Conservation (phyloP, 768 basidiomycete species). For the Tulasnella sp. region DNA sequence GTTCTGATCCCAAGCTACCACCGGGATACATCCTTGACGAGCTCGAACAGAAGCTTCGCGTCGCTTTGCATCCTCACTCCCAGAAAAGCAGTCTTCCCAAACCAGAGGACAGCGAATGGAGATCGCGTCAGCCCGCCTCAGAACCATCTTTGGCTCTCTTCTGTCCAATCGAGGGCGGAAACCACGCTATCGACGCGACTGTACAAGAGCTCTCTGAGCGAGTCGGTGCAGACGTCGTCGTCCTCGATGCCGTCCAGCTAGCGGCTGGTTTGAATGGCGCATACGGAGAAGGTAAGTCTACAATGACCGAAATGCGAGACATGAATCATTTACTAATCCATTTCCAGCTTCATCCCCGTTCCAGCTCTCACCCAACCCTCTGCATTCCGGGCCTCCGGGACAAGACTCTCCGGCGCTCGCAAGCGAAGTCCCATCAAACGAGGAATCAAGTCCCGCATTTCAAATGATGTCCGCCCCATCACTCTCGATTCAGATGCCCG, state of each 20-base stretch:
- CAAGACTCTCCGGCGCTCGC: neutral
- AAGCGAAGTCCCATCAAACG: slow-evolving; percentile 17
- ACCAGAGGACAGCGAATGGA: slow-evolving; percentile 32
- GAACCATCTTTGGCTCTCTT: slow-evolving; percentile 82
- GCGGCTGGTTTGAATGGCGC: slow-evolving; percentile 81
- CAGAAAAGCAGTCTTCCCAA: slow-evolving; percentile 50
- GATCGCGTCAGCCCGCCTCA: slow-evolving; percentile 36
- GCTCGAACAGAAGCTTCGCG: slow-evolving; percentile 59
- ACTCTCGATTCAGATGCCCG: neutral
- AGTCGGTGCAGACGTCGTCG: slow-evolving; percentile 68
- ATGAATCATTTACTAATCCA: neutral
- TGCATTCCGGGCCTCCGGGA: slow-evolving; percentile 44
- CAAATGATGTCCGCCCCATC: slow-evolving; percentile 8
- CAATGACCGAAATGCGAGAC: slow-evolving; percentile 20
- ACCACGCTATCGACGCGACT: slow-evolving; percentile 68
- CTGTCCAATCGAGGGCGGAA: slow-evolving; percentile 81
- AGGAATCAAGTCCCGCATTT: slow-evolving; percentile 38
- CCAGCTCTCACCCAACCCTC: slow-evolving; percentile 59
- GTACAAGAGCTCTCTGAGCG: slow-evolving; percentile 64
- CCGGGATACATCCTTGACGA: slow-evolving; percentile 68
- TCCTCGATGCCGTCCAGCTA: slow-evolving; percentile 72
- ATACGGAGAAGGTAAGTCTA: slow-evolving; percentile 40
- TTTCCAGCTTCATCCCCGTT: slow-evolving; percentile 53
- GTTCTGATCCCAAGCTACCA: slow-evolving; percentile 32
- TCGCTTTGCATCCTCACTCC: slow-evolving; percentile 70